Base-by-base conservation (phyloP, 1,139 yeast genomes). In the Pichia sp. region DNA sequence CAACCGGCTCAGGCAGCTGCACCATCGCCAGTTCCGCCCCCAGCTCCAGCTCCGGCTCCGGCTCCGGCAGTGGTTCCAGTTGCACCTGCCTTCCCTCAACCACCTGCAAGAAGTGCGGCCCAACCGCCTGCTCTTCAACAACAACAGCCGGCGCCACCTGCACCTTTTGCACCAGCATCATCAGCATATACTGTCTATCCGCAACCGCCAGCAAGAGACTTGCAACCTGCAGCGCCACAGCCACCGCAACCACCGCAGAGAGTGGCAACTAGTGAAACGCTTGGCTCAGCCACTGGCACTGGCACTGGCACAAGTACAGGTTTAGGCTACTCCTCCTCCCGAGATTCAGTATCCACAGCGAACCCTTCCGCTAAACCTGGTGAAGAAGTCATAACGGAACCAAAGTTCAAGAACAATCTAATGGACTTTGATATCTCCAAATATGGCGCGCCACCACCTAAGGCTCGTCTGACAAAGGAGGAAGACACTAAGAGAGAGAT, bases 371-470 rank as follows among this genome's bases (percentile, higher is more conserved):
- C 18, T 14, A 38, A 34, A 16, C 30, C 43, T 2, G 35, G 30
- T 24, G 43, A 45, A 29, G 55, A 51, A 23, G 33, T 38, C 4
- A 44, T 47, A 19, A 41, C 37, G 6, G 57, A 50, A 26, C 56
- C 59, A 3, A 49, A 46, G 32, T 53, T 53, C 37, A 51, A 51
- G 28, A 48, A 45, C 1, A 52, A 52, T 26, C 35, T 55, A 19
- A 44, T 56, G 53, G 58, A 57, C 3, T 51, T 60, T 30, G 61
- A 59, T 42, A 36, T 55, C 12, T 44, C 46, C 27, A 55, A 53
- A 16, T 55, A 49, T 42, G 66, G 61, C 5, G 55, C 62, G 3
- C 59, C 60, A 3, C 62, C 60, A 9, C 60, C 61, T n/a, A 55
- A 44, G 29, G 53, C 57, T 1, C 48, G 46, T 33, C 37, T 48